Conservation (phyloP, 106 monocot species). For the Chionographis japonica region DNA sequence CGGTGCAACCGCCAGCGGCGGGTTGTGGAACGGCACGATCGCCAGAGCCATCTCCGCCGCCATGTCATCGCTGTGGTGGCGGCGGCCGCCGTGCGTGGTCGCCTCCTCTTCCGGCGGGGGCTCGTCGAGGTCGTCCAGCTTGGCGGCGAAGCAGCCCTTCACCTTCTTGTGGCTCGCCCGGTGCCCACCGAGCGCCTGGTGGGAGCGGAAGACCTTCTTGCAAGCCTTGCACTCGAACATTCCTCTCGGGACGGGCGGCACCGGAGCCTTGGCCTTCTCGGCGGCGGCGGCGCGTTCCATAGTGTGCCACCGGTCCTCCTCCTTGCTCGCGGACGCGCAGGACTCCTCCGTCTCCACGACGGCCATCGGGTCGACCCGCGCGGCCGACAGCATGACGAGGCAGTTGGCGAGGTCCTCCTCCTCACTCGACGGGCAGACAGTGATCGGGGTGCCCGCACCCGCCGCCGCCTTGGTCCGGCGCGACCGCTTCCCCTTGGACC, state of each 20-base stretch:
- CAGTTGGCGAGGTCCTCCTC: slow-evolving; percentile 81
- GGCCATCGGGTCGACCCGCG: slow-evolving; percentile 21
- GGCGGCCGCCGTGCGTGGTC: background rate
- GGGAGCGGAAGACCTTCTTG: slow-evolving; percentile 58
- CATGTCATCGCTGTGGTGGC: background rate
- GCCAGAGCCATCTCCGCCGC: slow-evolving; percentile 19
- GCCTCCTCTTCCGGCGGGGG: background rate
- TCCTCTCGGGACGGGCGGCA: slow-evolving; percentile 9
- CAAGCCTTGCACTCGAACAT: slow-evolving; percentile 70
- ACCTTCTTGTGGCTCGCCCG: slow-evolving; percentile 81
- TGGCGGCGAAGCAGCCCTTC: slow-evolving; percentile 63
- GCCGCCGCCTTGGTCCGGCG: slow-evolving; percentile 14
- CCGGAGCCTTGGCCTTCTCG: background rate
- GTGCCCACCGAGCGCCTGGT: slow-evolving; percentile 79
- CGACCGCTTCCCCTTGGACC: slow-evolving; percentile 70
- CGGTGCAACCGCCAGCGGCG: background rate
- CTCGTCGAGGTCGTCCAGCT: slow-evolving; percentile 20
- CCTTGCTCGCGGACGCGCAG: slow-evolving; percentile 48
- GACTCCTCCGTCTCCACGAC: slow-evolving; percentile 49
- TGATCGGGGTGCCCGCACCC: background rate
- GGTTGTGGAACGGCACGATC: slow-evolving; percentile 26
- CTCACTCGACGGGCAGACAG: slow-evolving; percentile 26
- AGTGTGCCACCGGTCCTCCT: slow-evolving; percentile 20
- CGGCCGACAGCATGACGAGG: slow-evolving; percentile 61
- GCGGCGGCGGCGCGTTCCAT: background rate